These are phyloP conservation scores for Dryadomyces quercus-mongolicae DNA, from an alignment of 2,329 filamentous ascomycete species.

Conservation along the genomic window DNA sequence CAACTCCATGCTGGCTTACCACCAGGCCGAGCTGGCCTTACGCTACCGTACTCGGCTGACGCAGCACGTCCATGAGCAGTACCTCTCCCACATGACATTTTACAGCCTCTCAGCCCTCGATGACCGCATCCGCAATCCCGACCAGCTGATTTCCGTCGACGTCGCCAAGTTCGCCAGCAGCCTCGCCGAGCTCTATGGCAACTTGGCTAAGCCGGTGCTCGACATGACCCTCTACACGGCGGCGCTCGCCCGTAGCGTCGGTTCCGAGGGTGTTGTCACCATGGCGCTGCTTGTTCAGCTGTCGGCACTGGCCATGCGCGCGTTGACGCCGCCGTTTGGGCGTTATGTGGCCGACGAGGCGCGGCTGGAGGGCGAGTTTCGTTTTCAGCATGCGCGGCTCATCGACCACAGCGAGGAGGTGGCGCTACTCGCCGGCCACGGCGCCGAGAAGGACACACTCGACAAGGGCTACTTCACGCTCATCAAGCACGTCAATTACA, in stretches of 20 bases:
- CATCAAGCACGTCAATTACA: slow-evolving; percentile 98
- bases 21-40: slow-evolving; percentile 87
- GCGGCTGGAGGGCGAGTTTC: slow-evolving; percentile 85
- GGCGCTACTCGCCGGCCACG: slow-evolving; percentile 81
- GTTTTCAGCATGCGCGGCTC: slow-evolving; percentile 85
- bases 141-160: slow-evolving; percentile 94
- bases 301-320: slow-evolving; percentile 85
- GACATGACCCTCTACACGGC: slow-evolving; percentile 97
- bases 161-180: slow-evolving; percentile 95
- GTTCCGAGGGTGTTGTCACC: slow-evolving; percentile 86
- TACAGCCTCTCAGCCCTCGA: slow-evolving; percentile 92
- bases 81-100: slow-evolving; percentile 94
- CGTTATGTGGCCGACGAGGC: slow-evolving; percentile 97
- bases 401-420: slow-evolving; percentile 97
- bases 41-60: slow-evolving; percentile 89
- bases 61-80: slow-evolving; percentile 90
- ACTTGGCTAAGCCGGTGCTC: slow-evolving; percentile 84
- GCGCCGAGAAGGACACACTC: slow-evolving; percentile 88
- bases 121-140: slow-evolving; percentile 95
- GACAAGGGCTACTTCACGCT: slow-evolving; percentile 98
- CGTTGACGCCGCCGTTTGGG: slow-evolving; percentile 88
- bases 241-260: slow-evolving; percentile 86
- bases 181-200: slow-evolving; percentile 88
- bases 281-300: slow-evolving; percentile 92
- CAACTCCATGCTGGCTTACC: slow-evolving; percentile 97